phyloP scores from a whole-genome alignment of 2,329 filamentous ascomycete species.

The Colletotrichum sp. region DNA sequence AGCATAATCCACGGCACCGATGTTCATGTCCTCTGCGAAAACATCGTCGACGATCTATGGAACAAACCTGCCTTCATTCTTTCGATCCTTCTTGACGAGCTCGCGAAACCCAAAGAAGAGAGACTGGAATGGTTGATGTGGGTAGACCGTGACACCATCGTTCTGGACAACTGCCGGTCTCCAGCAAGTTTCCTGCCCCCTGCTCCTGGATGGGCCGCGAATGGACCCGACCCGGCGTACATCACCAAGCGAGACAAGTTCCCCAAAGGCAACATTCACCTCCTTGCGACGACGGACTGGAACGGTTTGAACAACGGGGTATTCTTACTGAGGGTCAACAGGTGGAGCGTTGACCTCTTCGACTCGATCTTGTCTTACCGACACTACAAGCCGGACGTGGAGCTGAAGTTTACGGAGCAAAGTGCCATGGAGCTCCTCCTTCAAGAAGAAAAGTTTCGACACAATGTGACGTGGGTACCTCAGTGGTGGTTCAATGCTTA shows the following conservation, averaged over 20 bases:
- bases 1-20: constrained; percentile 34
- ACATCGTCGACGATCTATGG: constrained; percentile 35
- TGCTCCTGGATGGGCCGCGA: background rate
- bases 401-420: constrained; percentile 22
- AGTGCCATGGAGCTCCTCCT: constrained; percentile 24
- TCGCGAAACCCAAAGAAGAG: constrained; percentile 17
- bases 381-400: constrained; percentile 11
- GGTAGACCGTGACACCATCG: constrained; percentile 26
- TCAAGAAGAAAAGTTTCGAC: constrained; percentile 3
- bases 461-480: constrained; percentile 11
- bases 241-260: background rate
- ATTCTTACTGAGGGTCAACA: constrained; percentile 22
- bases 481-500: constrained; percentile 26
- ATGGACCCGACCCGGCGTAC: background rate
- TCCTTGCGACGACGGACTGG: constrained; percentile 20
- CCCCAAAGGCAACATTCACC: background rate
- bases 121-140: constrained; percentile 24
- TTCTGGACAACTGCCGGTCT: constrained; percentile 22
- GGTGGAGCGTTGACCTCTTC: constrained; percentile 23
- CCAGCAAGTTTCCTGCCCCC: constrained; percentile 14
- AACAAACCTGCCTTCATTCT: constrained; percentile 44
- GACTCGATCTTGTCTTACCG: constrained; percentile 22
- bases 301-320: constrained; percentile 26
- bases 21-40: constrained; percentile 35
- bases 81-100: constrained; percentile 28